A percentile compares a stretch with the other conserved stretches of the same genome.
Evolutionary conservation across 164 flowering plant species (phyloP).

Genomic region (Chloranthus sessilifolius): DNA sequence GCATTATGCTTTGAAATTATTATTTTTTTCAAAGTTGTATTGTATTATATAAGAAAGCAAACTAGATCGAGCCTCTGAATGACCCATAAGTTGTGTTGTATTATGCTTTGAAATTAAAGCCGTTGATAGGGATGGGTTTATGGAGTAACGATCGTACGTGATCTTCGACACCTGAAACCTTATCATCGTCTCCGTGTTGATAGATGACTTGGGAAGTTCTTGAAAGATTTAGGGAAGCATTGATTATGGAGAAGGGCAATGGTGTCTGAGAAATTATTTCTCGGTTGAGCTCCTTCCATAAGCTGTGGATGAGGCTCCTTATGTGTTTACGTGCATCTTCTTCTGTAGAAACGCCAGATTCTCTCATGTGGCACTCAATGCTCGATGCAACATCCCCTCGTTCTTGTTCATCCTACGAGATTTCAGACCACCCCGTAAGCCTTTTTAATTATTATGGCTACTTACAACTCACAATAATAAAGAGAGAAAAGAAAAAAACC

Average conservation of each 20-base stretch:
- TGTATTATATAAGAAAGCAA: too few species aligned
- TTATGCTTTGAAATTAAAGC: too few species aligned
- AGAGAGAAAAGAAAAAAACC: not conserved
- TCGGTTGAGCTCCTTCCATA: conserved; percentile 26
- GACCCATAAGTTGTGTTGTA: too few species aligned
- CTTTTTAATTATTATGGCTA: too few species aligned
- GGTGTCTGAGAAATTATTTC: conserved; percentile 4
- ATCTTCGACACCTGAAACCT: conserved; percentile 12
- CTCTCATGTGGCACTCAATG: conserved; percentile 26
- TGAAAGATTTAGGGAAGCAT: conserved; percentile 22
- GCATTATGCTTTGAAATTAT: too few species aligned
- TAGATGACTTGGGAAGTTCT: conserved; percentile 28
- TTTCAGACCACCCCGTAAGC: too few species aligned
- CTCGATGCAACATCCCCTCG: conserved; percentile 30
- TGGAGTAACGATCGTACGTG: conserved; percentile 17
- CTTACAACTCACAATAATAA: too few species aligned
- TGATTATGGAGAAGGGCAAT: conserved; percentile 16
- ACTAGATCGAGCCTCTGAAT: too few species aligned
- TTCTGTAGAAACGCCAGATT: conserved; percentile 4
- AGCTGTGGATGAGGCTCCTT: conserved; percentile 10
- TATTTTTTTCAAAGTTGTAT: too few species aligned
- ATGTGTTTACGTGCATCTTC: conserved; percentile 17
- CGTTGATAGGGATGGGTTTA: too few species aligned
- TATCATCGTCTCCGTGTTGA: conserved; percentile 22
- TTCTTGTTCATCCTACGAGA: conserved; percentile 26